phyloP scores from a whole-genome alignment of 257 asterid genomes.

The Capsicum baccatum region DNA sequence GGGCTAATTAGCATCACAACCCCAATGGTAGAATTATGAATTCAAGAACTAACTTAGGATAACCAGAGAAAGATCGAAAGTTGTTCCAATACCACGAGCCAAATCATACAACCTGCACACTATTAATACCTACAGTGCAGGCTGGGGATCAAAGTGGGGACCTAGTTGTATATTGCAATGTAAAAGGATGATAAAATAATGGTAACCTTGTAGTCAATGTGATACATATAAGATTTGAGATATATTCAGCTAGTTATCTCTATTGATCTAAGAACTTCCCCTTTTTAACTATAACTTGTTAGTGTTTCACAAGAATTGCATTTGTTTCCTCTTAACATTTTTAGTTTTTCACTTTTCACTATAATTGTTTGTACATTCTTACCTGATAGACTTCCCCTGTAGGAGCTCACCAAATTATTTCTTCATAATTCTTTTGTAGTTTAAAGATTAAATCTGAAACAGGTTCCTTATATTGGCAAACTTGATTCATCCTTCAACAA shows the following conservation, averaged over 20 bases:
- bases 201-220: not conserved
- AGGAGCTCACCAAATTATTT: not conserved
- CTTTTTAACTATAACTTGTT: too few species aligned
- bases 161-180: not conserved
- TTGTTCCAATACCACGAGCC: not conserved
- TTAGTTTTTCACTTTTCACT: not conserved
- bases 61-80: not conserved
- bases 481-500: not conserved
- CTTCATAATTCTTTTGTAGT: not conserved
- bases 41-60: not conserved
- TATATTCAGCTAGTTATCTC: not conserved
- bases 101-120: not conserved
- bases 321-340: not conserved
- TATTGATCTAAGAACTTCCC: not conserved
- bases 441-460: not conserved
- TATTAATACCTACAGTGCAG: not conserved
- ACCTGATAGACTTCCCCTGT: not conserved
- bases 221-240: not conserved
- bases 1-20: too few species aligned
- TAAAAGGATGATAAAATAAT: not conserved
- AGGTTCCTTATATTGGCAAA: not conserved
- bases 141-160: not conserved
- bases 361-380: conserved; percentile 1
- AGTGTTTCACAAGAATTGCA: not conserved
- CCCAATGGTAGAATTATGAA: not conserved